These are phyloP conservation scores for Abelmoschus esculentus DNA, from an alignment of 345 rosid species.

Conservation along the genomic window DNA sequence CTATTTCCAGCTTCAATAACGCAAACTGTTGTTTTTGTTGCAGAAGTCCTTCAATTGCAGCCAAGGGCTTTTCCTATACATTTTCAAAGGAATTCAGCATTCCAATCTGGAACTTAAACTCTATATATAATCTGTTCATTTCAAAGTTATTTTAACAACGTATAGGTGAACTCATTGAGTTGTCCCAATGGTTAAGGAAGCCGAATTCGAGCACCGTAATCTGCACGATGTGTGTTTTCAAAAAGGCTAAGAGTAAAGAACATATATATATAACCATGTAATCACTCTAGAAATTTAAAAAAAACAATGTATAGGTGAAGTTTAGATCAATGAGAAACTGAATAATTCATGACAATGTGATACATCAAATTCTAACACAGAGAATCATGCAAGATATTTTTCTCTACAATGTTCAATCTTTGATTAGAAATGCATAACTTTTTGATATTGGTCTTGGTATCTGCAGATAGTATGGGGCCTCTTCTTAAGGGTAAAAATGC, in stretches of 20 bases:
- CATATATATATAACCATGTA: no score
- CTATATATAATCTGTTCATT: neutral
- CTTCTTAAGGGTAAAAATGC: neutral
- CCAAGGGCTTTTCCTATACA: neutral
- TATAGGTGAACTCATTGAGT: no score
- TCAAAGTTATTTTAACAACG: neutral
- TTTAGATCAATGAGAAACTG: neutral
- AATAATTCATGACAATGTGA: neutral
- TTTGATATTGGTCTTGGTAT: no score
- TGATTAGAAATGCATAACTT: neutral
- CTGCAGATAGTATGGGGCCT: neutral
- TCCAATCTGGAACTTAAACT: neutral
- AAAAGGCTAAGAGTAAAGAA: no score
- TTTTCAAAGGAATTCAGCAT: neutral
- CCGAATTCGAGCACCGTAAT: no score
- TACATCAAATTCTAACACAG: no score
- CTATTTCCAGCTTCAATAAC: neutral
- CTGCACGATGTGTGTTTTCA: no score
- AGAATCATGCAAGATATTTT: neutral
- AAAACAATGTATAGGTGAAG: no score
- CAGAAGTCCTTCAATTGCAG: neutral
- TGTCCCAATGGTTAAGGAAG: no score
- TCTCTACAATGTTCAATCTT: neutral
- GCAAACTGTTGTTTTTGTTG: neutral
- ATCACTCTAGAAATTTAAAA: no score